phyloP scores from a whole-genome alignment of 352 stramenopile species.

The Globisporangium abappressorium region DNA sequence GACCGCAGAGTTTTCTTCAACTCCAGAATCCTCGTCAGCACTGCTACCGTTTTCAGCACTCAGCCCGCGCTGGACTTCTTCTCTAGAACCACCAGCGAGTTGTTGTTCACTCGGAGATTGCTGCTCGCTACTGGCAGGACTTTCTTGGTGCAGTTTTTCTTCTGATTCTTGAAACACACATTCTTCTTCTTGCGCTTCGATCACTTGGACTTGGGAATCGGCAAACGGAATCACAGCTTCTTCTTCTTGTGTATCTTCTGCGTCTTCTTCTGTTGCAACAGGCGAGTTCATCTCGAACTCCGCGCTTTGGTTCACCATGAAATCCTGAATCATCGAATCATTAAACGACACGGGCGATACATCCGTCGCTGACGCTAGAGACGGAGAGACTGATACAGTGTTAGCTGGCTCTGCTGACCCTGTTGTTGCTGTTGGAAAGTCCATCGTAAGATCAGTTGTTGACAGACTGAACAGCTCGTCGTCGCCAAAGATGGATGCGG shows the following conservation, averaged over 20 bases:
- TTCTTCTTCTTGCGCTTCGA: neutral
- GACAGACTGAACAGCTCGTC: conserved; percentile 35
- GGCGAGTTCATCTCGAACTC: neutral
- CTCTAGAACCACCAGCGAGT: neutral
- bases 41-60: neutral
- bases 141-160: neutral
- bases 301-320: neutral
- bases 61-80: neutral
- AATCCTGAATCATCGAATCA: conserved; percentile 8
- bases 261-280: neutral
- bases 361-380: neutral
- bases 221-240: neutral
- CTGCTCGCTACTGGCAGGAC: neutral
- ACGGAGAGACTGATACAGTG: neutral
- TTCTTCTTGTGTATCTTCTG: neutral
- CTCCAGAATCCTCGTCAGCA: neutral
- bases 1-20: neutral
- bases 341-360: neutral
- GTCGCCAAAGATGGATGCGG: conserved; percentile 19
- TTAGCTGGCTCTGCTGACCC: neutral
- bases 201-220: neutral
- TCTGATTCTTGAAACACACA: neutral
- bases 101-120: neutral
- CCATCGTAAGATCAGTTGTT: conserved; percentile 10
- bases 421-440: neutral